These are phyloP conservation scores for Amanita jacksonii DNA, from an alignment of 768 basidiomycete species.

Conservation along the genomic window DNA sequence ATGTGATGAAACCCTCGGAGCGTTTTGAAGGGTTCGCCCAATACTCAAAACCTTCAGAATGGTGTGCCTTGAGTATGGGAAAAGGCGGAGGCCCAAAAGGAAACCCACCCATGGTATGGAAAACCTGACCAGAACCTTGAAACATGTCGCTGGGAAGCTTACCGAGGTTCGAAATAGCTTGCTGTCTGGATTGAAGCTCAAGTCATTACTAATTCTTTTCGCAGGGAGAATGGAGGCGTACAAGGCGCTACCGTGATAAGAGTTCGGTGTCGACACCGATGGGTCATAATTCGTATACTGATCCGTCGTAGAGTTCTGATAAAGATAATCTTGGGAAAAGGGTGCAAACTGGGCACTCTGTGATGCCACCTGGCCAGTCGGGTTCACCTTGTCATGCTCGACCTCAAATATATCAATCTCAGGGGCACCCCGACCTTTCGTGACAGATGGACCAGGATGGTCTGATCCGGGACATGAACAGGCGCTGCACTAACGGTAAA, in stretches of 20 bases:
- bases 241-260: slow-evolving; percentile 43
- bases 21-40: slow-evolving; percentile 50
- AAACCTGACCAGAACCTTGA: slow-evolving; percentile 45
- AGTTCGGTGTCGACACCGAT: slow-evolving; percentile 18
- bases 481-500: slow-evolving; percentile 29
- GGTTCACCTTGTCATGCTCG: slow-evolving; percentile 45
- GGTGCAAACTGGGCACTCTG: slow-evolving; percentile 69
- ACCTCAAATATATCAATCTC: slow-evolving; percentile 83
- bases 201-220: too few relatives aligned
- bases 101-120: slow-evolving; percentile 36
- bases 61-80: neutral
- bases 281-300: slow-evolving; percentile 25
- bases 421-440: slow-evolving; percentile 59
- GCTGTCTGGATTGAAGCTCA: slow-evolving; percentile 28
- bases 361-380: slow-evolving; percentile 49
- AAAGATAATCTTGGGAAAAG: slow-evolving; percentile 34
- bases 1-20: slow-evolving; percentile 57
- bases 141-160: slow-evolving; percentile 42
- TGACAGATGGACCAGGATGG: slow-evolving; percentile 59
- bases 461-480: slow-evolving; percentile 71
- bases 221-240: slow-evolving; percentile 6
- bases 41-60: slow-evolving; percentile 59
- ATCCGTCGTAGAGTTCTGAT: slow-evolving; percentile 22
- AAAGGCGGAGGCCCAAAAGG: neutral
- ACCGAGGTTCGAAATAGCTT: slow-evolving; percentile 42